A percentile compares a stretch with the other conserved stretches of the same genome.
phyloP scores from a whole-genome alignment of 2,329 filamentous ascomycete species.

The Nemania sp. region DNA sequence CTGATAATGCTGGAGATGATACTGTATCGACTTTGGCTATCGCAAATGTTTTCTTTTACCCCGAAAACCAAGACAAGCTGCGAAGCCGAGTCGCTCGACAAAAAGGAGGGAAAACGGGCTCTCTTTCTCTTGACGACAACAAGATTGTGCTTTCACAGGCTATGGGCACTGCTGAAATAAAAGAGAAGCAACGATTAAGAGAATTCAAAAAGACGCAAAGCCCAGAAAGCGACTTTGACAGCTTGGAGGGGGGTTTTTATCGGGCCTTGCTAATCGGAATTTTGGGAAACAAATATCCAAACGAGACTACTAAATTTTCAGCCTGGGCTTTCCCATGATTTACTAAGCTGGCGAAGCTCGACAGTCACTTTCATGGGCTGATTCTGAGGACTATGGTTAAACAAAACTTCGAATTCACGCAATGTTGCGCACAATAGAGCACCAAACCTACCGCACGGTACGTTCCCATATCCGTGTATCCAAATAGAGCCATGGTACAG shows the following conservation, averaged over 20 bases:
- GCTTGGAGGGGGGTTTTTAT: constrained; percentile 15
- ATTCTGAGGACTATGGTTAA: too few species aligned
- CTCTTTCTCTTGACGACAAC: constrained; percentile 1
- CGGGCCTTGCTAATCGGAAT: not conserved
- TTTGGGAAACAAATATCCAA: too few species aligned
- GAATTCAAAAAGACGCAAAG: not conserved
- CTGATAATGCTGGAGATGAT: constrained; percentile 8
- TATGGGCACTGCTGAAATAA: not conserved
- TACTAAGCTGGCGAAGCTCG: too few species aligned
- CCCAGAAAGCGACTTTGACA: constrained; percentile 6
- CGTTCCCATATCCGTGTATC: too few species aligned
- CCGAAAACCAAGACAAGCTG: constrained; percentile 13
- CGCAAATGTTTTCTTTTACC: constrained; percentile 4
- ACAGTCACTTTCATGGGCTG: too few species aligned
- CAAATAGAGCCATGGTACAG: too few species aligned
- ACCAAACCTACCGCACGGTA: too few species aligned
- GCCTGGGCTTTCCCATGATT: too few species aligned
- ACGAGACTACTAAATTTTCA: too few species aligned
- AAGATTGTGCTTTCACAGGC: constrained; percentile 2
- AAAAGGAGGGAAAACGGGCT: constrained; percentile 1
- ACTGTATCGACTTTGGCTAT: constrained; percentile 15
- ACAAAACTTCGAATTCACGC: too few species aligned
- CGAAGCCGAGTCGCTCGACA: constrained; percentile 5
- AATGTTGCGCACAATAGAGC: too few species aligned
- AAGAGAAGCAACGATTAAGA: constrained; percentile 15